Conservation (phyloP, 495 filamentous ascomycete species). For the Apodospora peruviana region DNA sequence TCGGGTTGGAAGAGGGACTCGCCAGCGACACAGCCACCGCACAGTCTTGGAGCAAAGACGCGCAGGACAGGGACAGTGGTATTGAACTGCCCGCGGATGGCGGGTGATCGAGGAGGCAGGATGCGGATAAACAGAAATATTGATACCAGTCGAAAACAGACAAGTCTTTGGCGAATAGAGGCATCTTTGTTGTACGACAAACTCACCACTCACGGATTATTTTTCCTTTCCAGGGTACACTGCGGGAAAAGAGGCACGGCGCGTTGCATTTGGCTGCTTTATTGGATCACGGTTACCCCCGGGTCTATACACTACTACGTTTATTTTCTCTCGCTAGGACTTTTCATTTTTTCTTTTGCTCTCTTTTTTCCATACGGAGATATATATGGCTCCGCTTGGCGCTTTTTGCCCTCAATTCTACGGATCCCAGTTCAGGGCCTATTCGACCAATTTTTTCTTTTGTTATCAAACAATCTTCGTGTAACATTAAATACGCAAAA, state of each 20-base stretch:
- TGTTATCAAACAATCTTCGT: conserved; percentile 10
- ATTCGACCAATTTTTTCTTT: conserved; percentile 6
- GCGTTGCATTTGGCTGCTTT: too few species aligned
- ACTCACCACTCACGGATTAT: conserved; percentile 20
- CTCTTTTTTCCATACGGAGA: too few species aligned
- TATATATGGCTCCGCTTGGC: too few species aligned
- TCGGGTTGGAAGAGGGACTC: conserved; percentile 7
- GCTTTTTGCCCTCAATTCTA: background rate
- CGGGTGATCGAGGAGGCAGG: conserved; percentile 14
- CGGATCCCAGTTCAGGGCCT: background rate
- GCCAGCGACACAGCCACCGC: conserved; percentile 1
- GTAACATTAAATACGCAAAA: conserved; percentile 26
- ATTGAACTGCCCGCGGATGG: conserved; percentile 40
- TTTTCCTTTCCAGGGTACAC: conserved; percentile 8
- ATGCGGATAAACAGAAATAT: background rate
- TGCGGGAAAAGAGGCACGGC: too few species aligned
- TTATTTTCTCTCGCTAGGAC: too few species aligned
- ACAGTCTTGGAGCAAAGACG: conserved; percentile 26
- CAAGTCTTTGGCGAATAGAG: background rate
- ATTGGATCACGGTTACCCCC: too few species aligned
- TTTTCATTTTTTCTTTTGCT: too few species aligned
- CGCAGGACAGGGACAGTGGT: conserved; percentile 50
- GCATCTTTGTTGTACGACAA: background rate
- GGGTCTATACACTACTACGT: too few species aligned
- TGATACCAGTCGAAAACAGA: conserved; percentile 1